A percentile compares a stretch with the other conserved stretches of the same genome.
Evolutionary conservation across 257 asterid species (phyloP).

Genomic region (Pogostemon cablin): DNA sequence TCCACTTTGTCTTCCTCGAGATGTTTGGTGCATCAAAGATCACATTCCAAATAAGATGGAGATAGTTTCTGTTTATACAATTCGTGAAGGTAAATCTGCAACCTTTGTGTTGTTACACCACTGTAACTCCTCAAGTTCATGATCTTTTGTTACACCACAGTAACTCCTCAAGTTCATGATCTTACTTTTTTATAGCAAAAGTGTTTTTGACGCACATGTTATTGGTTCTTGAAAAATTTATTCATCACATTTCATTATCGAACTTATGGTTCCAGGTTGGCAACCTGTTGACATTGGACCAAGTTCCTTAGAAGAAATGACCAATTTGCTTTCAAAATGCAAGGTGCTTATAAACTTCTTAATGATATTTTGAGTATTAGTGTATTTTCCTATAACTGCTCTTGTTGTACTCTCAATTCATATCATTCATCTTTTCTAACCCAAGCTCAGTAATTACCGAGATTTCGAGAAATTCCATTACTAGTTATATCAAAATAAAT

Average conservation of each 20-base stretch:
- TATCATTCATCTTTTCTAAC: conserved; percentile 5
- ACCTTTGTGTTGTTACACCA: conserved; percentile 25
- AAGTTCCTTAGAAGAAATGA: conserved; percentile 65
- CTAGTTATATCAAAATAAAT: conserved; percentile 8
- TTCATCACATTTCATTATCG: conserved; percentile 17
- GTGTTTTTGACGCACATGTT: conserved; percentile 1
- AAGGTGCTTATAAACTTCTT: conserved; percentile 53
- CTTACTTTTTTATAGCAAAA: not conserved
- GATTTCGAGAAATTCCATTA: conserved; percentile 15
- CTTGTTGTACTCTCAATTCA: not conserved
- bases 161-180: conserved; percentile 13
- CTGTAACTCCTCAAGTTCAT: conserved; percentile 15
- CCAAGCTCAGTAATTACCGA: not conserved
- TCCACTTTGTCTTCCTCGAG: conserved; percentile 67
- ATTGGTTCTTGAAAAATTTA: conserved; percentile 10
- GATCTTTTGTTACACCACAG: conserved; percentile 12
- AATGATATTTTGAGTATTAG: not conserved
- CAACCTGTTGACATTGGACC: conserved; percentile 91
- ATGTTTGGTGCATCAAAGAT: conserved; percentile 65
- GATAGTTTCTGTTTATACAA: conserved; percentile 49
- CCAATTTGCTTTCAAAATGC: conserved; percentile 55
- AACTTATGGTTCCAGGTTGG: conserved; percentile 61
- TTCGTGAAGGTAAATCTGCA: conserved; percentile 57
- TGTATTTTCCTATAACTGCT: conserved; percentile 14
- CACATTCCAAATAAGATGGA: conserved; percentile 43